phyloP scores from a whole-genome alignment of 192 early-diverging fungal genomes.

The Cladochytrium replicatum region DNA sequence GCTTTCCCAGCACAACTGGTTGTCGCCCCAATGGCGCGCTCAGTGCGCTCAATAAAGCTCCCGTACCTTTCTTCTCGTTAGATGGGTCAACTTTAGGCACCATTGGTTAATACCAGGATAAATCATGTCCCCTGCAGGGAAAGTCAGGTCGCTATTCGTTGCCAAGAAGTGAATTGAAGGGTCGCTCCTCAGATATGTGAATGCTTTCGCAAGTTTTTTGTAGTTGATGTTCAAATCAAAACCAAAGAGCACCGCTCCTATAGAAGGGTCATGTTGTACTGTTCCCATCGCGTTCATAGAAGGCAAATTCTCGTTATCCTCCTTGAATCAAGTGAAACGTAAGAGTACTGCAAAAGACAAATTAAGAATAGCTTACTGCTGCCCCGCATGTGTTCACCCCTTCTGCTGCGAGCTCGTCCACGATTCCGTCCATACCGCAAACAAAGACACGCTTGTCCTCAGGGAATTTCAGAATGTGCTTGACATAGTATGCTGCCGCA shows the following conservation, averaged over 20 bases:
- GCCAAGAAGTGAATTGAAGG: constrained; percentile 72
- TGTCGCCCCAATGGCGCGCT: constrained; percentile 61
- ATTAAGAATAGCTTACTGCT: constrained; percentile 22
- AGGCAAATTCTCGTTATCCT: constrained; percentile 38
- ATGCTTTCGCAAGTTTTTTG: constrained; percentile 84
- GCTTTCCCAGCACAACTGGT: constrained; percentile 89
- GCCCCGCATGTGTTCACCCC: constrained; percentile 58
- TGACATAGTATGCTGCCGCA: constrained; percentile 86
- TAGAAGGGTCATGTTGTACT: constrained; percentile 50
- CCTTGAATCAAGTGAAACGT: constrained; percentile 7
- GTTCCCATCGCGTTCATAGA: constrained; percentile 41
- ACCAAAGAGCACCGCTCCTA: constrained; percentile 90
- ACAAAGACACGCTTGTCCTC: constrained; percentile 83
- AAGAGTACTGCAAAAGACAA: constrained; percentile 20
- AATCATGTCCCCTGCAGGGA: constrained; percentile 63
- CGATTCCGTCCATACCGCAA: constrained; percentile 79
- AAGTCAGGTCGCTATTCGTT: constrained; percentile 89
- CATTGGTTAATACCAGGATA: constrained; percentile 49
- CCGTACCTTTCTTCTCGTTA: constrained; percentile 70
- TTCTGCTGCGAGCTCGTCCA: constrained; percentile 69
- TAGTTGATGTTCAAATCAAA: constrained; percentile 91
- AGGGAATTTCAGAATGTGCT: constrained; percentile 69
- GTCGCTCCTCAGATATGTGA: constrained; percentile 67
- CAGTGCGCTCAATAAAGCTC: constrained; percentile 68
- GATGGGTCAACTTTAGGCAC: background rate